Evolutionary conservation across 2,329 filamentous ascomycete species (phyloP), one percentile per base, ranked within the genome.

Genomic region (Neopestalotiopsis sp.): DNA sequence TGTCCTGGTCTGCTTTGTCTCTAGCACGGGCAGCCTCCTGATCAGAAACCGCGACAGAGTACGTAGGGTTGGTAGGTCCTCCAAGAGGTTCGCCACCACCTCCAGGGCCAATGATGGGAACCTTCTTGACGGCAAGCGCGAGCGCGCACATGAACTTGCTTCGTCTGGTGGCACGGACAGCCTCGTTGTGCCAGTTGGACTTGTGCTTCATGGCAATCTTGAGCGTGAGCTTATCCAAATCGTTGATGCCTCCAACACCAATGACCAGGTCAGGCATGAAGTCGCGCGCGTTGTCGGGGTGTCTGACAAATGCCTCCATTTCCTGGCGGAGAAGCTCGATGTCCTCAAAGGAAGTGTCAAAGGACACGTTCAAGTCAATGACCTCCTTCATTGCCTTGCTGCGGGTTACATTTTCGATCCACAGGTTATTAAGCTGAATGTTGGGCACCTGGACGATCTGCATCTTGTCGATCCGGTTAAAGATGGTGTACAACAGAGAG

Each of bases 81-180:
- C 90, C 90, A 2, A 91, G 82, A 49, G 85, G 73, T 68, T 90
- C 88, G 68, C 82, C 83, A 68, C 91, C 93, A 69, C 92, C 94
- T 56, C 92, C 94, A 68, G 95, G 95, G 24, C 85, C 90, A 74
- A 94, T 88, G 76, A 99, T 95, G 10, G 95, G 95, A 20, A 99
- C 87, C 82, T 92, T 94, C 81, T 94, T 93, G 69, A 98, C 84
- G 3, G 95, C 94, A 9, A 94, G 81, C 4, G 96, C 91, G 69
- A 99, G 85, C 0, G 96, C 96, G 77, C 95, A 97, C 90, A 98
- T 97, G 83, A 99, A 98, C 81, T 97, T 98, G 79, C 93, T 97
- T 70, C 95, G 91, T 66, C 95, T 90, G 6, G 92, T 88, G 20
- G 91, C 91, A 56, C 95, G 92, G 56, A 98, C 87, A 1, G 89